Conservation (phyloP, 352 stramenopile genomes). For the Blastocystis sp. region DNA sequence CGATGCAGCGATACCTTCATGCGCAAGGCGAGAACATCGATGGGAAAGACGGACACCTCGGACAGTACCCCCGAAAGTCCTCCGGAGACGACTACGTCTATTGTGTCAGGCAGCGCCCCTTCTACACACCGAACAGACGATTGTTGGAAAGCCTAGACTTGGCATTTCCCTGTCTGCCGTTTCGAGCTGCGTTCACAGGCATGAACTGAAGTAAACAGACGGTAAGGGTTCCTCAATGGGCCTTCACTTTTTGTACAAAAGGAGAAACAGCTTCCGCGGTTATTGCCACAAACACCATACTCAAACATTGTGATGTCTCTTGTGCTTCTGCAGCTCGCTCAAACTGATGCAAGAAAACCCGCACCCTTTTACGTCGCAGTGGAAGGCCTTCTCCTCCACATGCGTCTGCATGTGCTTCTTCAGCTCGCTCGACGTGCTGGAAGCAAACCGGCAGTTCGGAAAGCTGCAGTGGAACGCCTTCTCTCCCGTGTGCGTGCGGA, state of each 20-base stretch:
- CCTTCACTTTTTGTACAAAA: neutral
- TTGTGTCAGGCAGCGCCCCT: neutral
- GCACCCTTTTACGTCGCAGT: conserved; percentile 51
- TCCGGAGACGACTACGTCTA: conserved; percentile 25
- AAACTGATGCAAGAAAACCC: conserved; percentile 42
- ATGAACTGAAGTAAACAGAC: neutral
- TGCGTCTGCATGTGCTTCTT: conserved; percentile 60
- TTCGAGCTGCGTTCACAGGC: conserved; percentile 34
- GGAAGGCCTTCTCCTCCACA: conserved; percentile 63
- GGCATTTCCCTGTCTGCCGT: neutral
- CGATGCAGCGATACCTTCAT: conserved; percentile 41
- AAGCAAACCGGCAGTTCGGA: conserved; percentile 62
- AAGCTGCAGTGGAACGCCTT: conserved; percentile 62
- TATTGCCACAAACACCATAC: conserved; percentile 15
- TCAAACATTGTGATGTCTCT: conserved; percentile 41
- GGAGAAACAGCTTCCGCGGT: neutral
- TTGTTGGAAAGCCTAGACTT: conserved; percentile 9
- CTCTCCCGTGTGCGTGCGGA: conserved; percentile 66
- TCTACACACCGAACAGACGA: conserved; percentile 18
- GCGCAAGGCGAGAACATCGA: conserved; percentile 33
- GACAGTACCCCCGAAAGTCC: conserved; percentile 34
- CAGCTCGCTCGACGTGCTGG: conserved; percentile 56
- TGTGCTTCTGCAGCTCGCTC: conserved; percentile 57
- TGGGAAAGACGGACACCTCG: conserved; percentile 35
- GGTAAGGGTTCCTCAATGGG: neutral